Percentiles rank a stretch among this genome's conserved stretches.
Evolutionary conservation across 495 filamentous ascomycete genomes (phyloP).

Genomic region (Aspergillus indologenus): DNA sequence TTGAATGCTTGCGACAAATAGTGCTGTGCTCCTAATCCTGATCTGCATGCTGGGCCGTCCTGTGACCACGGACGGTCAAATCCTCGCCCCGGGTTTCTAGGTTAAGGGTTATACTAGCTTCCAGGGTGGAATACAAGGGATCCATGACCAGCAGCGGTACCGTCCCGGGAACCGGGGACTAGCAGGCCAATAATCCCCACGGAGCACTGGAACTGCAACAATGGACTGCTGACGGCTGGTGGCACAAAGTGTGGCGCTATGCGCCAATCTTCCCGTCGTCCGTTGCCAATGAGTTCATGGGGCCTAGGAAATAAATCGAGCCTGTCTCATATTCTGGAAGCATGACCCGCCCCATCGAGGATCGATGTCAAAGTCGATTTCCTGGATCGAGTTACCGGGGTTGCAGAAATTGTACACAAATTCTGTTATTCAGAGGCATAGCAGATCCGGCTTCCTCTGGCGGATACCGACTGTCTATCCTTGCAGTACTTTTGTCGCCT

Average conservation of each 20-base stretch:
- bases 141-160: neutral
- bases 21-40: slow-evolving; percentile 5
- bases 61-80: slow-evolving; percentile 13
- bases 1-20: slow-evolving; percentile 5
- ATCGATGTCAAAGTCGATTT: slow-evolving; percentile 10
- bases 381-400: slow-evolving; percentile 12
- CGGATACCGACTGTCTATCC: slow-evolving; percentile 13
- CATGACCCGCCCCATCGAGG: slow-evolving; percentile 4
- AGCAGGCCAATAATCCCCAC: slow-evolving; percentile 9
- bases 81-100: slow-evolving; percentile 8
- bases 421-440: slow-evolving; percentile 7
- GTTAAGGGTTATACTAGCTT: slow-evolving; percentile 7
- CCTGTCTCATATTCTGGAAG: slow-evolving; percentile 6
- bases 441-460: slow-evolving; percentile 11
- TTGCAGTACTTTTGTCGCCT: slow-evolving; percentile 14
- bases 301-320: neutral
- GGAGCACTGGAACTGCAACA: slow-evolving; percentile 1
- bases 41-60: slow-evolving; percentile 1
- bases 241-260: slow-evolving; percentile 18
- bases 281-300: slow-evolving; percentile 16
- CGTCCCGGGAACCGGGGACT: slow-evolving; percentile 11
- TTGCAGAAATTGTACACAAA: slow-evolving; percentile 11
- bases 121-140: slow-evolving; percentile 9
- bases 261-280: slow-evolving; percentile 17
- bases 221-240: slow-evolving; percentile 10